Conservation (phyloP, 148 eudicot species). For the Pharnaceum exiguum region DNA sequence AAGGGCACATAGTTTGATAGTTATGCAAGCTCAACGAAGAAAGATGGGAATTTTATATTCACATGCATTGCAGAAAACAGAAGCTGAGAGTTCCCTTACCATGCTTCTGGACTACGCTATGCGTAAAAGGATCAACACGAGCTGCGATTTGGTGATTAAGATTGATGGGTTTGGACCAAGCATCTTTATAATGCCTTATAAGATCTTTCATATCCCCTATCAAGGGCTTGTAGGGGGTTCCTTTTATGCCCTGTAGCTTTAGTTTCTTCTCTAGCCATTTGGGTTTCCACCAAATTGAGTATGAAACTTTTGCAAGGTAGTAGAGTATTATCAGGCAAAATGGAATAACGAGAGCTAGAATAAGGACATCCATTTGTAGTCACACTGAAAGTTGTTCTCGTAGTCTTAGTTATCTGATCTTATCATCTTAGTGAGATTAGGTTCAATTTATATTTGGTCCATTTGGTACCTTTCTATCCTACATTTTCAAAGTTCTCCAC, state of each 20-base stretch:
- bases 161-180: slow-evolving; percentile 39
- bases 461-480: no score
- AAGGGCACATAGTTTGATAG: neutral
- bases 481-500: no score
- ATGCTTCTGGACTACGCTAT: slow-evolving; percentile 28
- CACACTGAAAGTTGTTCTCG: no score
- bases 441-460: no score
- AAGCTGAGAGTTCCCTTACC: slow-evolving; percentile 20
- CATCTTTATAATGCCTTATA: slow-evolving; percentile 27
- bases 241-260: slow-evolving; percentile 31
- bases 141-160: slow-evolving; percentile 34
- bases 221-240: slow-evolving; percentile 33
- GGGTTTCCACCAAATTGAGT: slow-evolving; percentile 37
- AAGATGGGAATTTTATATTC: neutral
- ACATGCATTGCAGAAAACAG: neutral
- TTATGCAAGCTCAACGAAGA: neutral
- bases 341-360: slow-evolving; percentile 3
- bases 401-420: no score
- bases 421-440: no score
- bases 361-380: slow-evolving; percentile 13
- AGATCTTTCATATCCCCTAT: slow-evolving; percentile 42
- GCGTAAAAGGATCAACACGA: slow-evolving; percentile 42
- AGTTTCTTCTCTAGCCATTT: slow-evolving; percentile 27
- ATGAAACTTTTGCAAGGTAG: slow-evolving; percentile 7
- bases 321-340: slow-evolving; percentile 10